Base-by-base conservation (phyloP, 192 early-diverging fungal species). In the Linnemannia exigua region DNA sequence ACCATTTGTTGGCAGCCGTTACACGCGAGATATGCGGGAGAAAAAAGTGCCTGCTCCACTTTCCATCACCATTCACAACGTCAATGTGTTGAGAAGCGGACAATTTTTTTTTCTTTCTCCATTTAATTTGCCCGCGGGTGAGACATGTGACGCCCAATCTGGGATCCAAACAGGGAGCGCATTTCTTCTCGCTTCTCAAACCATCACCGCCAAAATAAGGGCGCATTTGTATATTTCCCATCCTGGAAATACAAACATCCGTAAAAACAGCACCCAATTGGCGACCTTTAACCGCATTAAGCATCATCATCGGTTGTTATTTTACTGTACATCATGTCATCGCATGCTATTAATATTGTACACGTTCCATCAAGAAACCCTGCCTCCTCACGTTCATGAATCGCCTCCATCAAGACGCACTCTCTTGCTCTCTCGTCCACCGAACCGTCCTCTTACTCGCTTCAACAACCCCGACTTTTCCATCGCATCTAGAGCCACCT, bases 381-480 rank as follows among this genome's bases (percentile, higher is more conserved):
- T 19, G 50, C 50, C 50, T 22, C 22, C 50, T n/a, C n/a, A n/a
- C 15, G 14, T 20, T 63, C 28, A 63, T 11, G 9, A 25, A 12
- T 11, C 58, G 25, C 12, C 28, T 8, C 15, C 58, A 63, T n/a
- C 25, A 61, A 63, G 8, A 4, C 58, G 58, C 31, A 31, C 25
- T 63, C 25, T 63, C 28, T 63, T 63, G 58, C 12, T 28, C 1
- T 63, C 58, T 63, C 58, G 58, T 31, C 58, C 58, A 31, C 58
- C 58, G 15, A 63, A 63, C 14, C 58, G 28, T 1, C 58, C 58
- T 33, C 58, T n/a, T 63, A 25, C 58, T 5, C 58, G n/a, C 72
- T 74, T 80, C 79, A 68, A 41, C 15, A 72, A 28, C 11, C 36
- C 68, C 54, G 69, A 66, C 15, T 72, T 41, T 6, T 72, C 51